These are phyloP conservation scores for Chlamydomonas incerta DNA, from an alignment of 139 green algal genomes.

Conservation along the genomic window DNA sequence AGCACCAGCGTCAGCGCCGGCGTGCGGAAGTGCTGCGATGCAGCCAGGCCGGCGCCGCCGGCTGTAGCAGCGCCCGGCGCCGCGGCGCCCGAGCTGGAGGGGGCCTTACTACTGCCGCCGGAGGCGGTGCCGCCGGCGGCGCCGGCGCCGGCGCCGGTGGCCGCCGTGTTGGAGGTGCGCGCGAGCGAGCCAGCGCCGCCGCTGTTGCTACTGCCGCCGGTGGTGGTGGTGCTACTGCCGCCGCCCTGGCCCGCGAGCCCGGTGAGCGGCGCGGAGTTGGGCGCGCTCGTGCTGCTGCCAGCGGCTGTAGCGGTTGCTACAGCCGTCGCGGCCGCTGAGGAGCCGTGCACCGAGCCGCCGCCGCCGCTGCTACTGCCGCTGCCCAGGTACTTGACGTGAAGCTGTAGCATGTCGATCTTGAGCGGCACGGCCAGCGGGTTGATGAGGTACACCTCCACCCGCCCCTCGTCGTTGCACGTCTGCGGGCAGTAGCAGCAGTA, in stretches of 20 bases:
- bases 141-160: too few species aligned
- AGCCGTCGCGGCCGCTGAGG: neutral
- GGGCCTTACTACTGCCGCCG: neutral
- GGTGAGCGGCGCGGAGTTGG: too few species aligned
- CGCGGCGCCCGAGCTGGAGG: too few species aligned
- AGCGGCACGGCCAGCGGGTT: slow-evolving; percentile 75
- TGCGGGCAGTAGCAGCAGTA: slow-evolving; percentile 44
- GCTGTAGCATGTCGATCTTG: slow-evolving; percentile 45
- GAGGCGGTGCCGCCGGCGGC: neutral
- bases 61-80: too few species aligned
- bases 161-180: neutral
- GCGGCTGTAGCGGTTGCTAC: neutral
- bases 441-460: slow-evolving; percentile 77
- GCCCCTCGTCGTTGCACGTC: slow-evolving; percentile 70
- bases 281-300: too few species aligned
- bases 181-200: slow-evolving; percentile 5
- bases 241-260: too few species aligned
- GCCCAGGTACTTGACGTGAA: slow-evolving; percentile 46
- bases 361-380: slow-evolving; percentile 5
- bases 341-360: slow-evolving; percentile 20
- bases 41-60: slow-evolving; percentile 36
- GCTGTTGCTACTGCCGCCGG: neutral
- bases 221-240: neutral
- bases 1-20: slow-evolving; percentile 60
- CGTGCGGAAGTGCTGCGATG: slow-evolving; percentile 9